Conservation (phyloP, 163 green algal species). For the Prototheca cutis region DNA sequence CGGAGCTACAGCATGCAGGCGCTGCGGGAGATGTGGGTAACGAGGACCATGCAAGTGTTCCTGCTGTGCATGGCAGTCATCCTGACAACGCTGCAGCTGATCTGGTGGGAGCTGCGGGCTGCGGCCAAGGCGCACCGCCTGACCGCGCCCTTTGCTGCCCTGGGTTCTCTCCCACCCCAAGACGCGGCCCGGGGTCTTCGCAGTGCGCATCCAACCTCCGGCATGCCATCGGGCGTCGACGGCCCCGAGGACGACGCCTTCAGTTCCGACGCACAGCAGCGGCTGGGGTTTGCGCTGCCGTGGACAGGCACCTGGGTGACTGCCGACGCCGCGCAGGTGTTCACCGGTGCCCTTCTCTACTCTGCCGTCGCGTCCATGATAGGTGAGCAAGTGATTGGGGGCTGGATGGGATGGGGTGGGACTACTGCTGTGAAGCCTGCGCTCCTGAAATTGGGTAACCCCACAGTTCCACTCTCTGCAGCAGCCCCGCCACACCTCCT, state of each 20-base stretch:
- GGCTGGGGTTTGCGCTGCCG: neutral
- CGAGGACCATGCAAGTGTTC: conserved; percentile 33
- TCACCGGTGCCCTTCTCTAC: conserved; percentile 36
- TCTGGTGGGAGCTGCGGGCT: neutral
- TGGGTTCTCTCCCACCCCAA: neutral
- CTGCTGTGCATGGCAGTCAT: conserved; percentile 8
- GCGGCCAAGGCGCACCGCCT: neutral
- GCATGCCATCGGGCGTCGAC: too few relatives aligned
- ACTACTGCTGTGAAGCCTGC: too few relatives aligned
- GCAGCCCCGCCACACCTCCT: too few relatives aligned
- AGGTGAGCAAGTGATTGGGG: conserved; percentile 13
- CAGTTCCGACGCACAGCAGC: neutral
- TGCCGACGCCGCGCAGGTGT: conserved; percentile 9
- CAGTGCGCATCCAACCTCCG: too few relatives aligned
- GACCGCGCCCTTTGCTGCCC: neutral
- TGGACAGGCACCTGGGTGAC: neutral
- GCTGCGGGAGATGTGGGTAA: conserved; percentile 34
- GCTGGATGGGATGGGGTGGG: too few relatives aligned
- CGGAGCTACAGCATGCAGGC: conserved; percentile 24
- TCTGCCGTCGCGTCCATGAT: conserved; percentile 33
- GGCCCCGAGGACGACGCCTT: neutral
- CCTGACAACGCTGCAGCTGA: neutral
- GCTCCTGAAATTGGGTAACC: too few relatives aligned
- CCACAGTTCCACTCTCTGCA: too few relatives aligned
- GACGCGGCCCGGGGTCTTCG: neutral